Base-by-base conservation (phyloP, 2,329 filamentous ascomycete genomes). In the Alternaria sp. region DNA sequence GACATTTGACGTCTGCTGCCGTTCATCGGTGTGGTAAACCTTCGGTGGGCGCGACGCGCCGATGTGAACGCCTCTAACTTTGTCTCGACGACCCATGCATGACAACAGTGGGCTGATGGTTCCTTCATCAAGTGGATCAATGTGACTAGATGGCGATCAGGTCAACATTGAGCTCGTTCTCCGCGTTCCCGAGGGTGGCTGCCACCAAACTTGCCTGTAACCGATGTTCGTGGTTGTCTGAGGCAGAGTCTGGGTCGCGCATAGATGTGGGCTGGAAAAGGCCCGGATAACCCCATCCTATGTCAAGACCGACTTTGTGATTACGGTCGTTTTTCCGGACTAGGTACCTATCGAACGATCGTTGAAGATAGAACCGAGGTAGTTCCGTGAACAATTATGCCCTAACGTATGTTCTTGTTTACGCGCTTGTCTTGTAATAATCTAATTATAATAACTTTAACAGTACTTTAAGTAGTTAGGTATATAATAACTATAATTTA, bases 11-110 rank as follows among this genome's bases (percentile, higher is more conserved):
- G 50, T 43, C 36, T 49, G 21, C 17, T 30, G 53, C 45, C 54
- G 49, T 53, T 36, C 21, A 62, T 55, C 58, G 61, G 58, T 53
- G 51, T 56, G 21, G 51, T 36, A 21, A 36, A 44, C 52, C 58
- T 60, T 51, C 40, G 11, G 15, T 50, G 49, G 57, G 58, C 58
- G 59, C 53, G 32, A 49, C 36, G 50, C 32, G 9, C 44, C 45
- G 23, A 44, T 32, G 17, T 30, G 23, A 54, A 30, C 43, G 43
- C 26, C 46, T 46, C 28, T n/a, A 32, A 54, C 49, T 59, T 49
- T 54, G 50, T 59, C 50, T 50, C 7, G 26, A 59, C 32, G n/a
- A 53, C 44, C 44, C 44, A 50, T 46, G 36, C 57, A 61, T 17
- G 30, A 32, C 40, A 47, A 59, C 23, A 21, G 54, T 56, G 46